These are phyloP conservation scores for Picochlorum sp. DNA, from an alignment of 139 green algal genomes.

Conservation along the genomic window DNA sequence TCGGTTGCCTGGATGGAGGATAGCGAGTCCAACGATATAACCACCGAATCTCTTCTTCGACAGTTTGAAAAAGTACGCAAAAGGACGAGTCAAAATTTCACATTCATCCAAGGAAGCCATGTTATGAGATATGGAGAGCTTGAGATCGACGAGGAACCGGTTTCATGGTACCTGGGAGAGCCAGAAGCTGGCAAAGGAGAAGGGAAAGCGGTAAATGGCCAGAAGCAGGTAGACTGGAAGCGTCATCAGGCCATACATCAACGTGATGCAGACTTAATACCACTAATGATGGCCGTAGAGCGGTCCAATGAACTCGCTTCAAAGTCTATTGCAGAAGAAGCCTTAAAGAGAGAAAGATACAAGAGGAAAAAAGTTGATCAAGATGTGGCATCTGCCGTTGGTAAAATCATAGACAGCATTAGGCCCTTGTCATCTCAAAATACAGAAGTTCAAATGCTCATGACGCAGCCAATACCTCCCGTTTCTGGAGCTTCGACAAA, in stretches of 20 bases:
- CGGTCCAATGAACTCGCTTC: neutral
- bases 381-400: neutral
- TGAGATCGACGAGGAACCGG: slow-evolving; percentile 50
- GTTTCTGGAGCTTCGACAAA: neutral
- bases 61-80: slow-evolving; percentile 69
- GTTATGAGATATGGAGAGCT: slow-evolving; percentile 74
- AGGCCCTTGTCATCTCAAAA: too few relatives aligned
- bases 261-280: slow-evolving; percentile 76
- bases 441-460: too few relatives aligned
- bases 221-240: slow-evolving; percentile 1
- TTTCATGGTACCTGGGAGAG: slow-evolving; percentile 54
- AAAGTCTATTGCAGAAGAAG: neutral
- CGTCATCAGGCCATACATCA: slow-evolving; percentile 42
- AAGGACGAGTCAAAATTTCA: slow-evolving; percentile 68
- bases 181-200: slow-evolving; percentile 24
- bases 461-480: neutral
- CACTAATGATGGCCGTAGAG: slow-evolving; percentile 19
- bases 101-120: slow-evolving; percentile 60
- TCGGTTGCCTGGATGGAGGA: slow-evolving; percentile 91
- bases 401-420: neutral
- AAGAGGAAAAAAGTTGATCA: neutral
- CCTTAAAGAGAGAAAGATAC: neutral
- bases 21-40: slow-evolving; percentile 54
- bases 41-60: slow-evolving; percentile 68
- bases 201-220: neutral